Evolutionary conservation across 441 rosid genomes (phyloP).

Genomic region (Iberis amara): DNA sequence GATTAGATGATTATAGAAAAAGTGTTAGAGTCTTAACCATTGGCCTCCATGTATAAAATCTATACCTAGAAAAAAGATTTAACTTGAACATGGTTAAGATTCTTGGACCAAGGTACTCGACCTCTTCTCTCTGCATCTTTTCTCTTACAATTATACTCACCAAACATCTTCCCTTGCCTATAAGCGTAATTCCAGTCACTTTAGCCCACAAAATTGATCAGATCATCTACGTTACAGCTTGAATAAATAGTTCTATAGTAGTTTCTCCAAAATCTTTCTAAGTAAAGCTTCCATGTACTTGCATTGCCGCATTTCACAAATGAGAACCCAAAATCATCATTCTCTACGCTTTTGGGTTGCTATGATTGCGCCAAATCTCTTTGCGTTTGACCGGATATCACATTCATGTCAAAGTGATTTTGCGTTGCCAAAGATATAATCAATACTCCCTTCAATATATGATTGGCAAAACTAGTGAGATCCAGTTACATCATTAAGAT

Average conservation of each 20-base stretch:
- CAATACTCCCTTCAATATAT: conserved; percentile 68
- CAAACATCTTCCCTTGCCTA: conserved; percentile 62
- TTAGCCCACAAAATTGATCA: conserved; percentile 71
- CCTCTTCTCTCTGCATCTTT: conserved; percentile 58
- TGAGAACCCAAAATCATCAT: conserved; percentile 71
- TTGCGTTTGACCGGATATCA: conserved; percentile 61
- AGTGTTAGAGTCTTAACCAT: conserved; percentile 62
- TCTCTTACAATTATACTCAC: conserved; percentile 70
- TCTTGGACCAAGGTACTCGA: conserved; percentile 69
- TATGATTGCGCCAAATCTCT: conserved; percentile 59
- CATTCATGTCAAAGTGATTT: conserved; percentile 79
- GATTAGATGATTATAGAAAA: too few species aligned
- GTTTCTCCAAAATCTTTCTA: conserved; percentile 93
- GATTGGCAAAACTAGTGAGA: conserved; percentile 68
- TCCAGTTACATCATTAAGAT: conserved; percentile 28
- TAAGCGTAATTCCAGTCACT: conserved; percentile 63
- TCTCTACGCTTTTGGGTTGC: conserved; percentile 68
- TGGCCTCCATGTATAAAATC: conserved; percentile 65
- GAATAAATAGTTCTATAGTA: conserved; percentile 70
- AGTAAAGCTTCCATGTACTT: conserved; percentile 63
- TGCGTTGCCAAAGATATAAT: conserved; percentile 77
- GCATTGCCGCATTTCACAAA: conserved; percentile 62
- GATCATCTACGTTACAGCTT: conserved; percentile 49
- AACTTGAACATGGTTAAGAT: conserved; percentile 42
- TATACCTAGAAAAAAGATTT: conserved; percentile 46